Conservation (phyloP, 352 stramenopile species). For the Stramenopiles sp. region DNA sequence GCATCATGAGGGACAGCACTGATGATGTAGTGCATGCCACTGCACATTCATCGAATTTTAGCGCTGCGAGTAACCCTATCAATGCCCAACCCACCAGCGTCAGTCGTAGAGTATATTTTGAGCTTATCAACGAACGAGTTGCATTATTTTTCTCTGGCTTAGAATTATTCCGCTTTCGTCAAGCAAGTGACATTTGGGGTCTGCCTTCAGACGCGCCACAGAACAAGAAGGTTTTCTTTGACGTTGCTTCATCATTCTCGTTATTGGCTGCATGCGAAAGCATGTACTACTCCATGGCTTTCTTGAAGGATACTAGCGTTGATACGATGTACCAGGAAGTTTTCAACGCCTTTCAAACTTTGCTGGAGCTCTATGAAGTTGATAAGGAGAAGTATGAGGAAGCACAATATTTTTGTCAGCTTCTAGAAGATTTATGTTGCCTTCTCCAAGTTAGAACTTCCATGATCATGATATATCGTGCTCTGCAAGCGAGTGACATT, state of each 20-base stretch:
- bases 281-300: background rate
- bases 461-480: background rate
- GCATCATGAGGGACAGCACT: no score
- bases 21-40: no score
- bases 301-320: background rate
- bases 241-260: background rate
- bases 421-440: background rate
- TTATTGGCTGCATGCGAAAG: background rate
- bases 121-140: background rate
- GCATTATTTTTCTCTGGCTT: background rate
- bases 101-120: background rate
- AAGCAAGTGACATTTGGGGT: background rate
- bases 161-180: background rate
- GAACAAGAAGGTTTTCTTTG: background rate
- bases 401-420: background rate
- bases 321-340: background rate
- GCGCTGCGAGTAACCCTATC: no score
- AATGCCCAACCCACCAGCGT: no score
- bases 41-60: no score
- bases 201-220: background rate
- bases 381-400: background rate
- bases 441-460: background rate
- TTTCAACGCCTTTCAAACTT: background rate
- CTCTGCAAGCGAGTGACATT: background rate
- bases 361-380: background rate